These are phyloP conservation scores for Neofusicoccum sp. DNA, from an alignment of 2,329 filamentous ascomycete species.

Conservation along the genomic window DNA sequence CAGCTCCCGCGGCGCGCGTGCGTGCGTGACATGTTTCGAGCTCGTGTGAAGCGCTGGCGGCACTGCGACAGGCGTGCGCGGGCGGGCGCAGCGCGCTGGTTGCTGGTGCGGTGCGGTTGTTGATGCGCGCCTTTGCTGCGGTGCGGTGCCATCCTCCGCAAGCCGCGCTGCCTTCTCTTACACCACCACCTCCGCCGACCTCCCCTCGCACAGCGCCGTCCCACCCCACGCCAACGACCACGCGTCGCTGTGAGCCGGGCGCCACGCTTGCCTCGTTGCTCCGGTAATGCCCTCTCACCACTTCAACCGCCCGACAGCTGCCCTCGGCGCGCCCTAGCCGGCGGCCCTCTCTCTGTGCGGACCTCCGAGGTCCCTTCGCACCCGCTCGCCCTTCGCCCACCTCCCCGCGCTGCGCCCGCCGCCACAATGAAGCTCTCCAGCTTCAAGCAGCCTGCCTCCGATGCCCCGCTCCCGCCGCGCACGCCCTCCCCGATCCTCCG, in stretches of 20 bases:
- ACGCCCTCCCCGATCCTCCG: slow-evolving; percentile 36
- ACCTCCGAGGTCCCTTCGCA: slow-evolving; percentile 21
- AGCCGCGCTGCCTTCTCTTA: slow-evolving; percentile 16
- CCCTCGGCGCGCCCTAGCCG: slow-evolving; percentile 22
- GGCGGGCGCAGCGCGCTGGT: slow-evolving; percentile 1
- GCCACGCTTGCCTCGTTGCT: background rate
- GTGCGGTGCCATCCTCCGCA: slow-evolving; percentile 20
- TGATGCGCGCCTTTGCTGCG: slow-evolving; percentile 20
- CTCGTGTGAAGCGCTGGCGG: background rate
- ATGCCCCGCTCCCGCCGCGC: slow-evolving; percentile 25
- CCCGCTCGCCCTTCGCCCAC: slow-evolving; percentile 4
- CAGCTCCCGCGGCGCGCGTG: background rate
- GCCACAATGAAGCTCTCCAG: slow-evolving; percentile 22
- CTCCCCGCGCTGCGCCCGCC: background rate
- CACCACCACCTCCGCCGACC: slow-evolving; percentile 20
- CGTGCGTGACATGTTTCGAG: slow-evolving; percentile 5
- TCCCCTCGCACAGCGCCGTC: slow-evolving; percentile 13
- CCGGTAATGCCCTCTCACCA: slow-evolving; percentile 16
- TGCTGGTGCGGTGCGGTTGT: slow-evolving; percentile 6
- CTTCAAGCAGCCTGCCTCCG: slow-evolving; percentile 19
- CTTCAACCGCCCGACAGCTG: slow-evolving; percentile 8
- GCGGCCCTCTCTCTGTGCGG: slow-evolving; percentile 17
- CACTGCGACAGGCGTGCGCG: background rate
- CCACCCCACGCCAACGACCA: slow-evolving; percentile 9
- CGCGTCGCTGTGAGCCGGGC: slow-evolving; percentile 11